Evolutionary conservation across 257 asterid species (phyloP).

Genomic region (Lycium ferocissimum): DNA sequence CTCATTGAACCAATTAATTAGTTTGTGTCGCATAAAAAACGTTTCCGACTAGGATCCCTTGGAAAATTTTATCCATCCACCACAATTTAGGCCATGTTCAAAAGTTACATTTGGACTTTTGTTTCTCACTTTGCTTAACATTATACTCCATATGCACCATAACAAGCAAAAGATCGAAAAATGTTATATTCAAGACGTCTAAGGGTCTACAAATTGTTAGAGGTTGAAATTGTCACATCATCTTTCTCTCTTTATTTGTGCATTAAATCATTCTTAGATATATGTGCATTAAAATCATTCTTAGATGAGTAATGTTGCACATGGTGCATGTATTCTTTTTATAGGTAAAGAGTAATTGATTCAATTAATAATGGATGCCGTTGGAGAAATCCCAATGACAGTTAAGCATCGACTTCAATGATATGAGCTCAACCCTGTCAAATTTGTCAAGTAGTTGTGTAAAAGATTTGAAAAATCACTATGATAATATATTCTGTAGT

Average conservation of each 20-base stretch:
- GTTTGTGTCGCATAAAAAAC: too few species aligned
- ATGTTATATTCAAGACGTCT: neutral
- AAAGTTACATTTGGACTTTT: too few species aligned
- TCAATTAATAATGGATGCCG: neutral
- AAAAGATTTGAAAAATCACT: too few species aligned
- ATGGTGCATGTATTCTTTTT: neutral
- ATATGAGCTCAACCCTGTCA: neutral
- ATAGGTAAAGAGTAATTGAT: neutral
- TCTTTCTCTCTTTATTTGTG: neutral
- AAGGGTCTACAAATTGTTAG: neutral
- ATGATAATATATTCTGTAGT: neutral
- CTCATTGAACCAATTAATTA: too few species aligned
- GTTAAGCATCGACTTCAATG: neutral
- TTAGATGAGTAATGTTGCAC: neutral
- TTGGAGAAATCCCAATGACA: neutral
- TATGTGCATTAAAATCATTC: neutral
- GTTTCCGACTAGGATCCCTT: too few species aligned
- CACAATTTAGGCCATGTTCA: too few species aligned
- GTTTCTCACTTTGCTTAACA: too few species aligned
- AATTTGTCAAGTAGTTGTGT: neutral
- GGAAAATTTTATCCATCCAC: too few species aligned
- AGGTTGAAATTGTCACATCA: neutral
- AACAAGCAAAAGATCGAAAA: too few species aligned
- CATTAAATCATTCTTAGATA: constrained; percentile 5
- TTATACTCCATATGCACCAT: neutral